Conservation (phyloP, 75 land plant species). For the Pinus taeda region DNA sequence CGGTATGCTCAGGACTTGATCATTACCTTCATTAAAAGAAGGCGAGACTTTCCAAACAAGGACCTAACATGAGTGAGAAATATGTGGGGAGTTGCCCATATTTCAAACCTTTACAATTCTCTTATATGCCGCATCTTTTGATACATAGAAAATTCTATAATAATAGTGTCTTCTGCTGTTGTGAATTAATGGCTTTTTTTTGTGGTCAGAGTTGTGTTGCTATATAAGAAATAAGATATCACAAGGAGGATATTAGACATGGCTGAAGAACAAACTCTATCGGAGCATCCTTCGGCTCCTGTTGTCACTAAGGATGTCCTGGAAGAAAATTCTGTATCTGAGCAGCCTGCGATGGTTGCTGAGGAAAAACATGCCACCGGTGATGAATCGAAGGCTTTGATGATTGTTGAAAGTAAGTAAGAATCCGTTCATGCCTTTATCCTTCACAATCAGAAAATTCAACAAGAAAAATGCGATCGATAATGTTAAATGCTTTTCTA, state of each 20-base stretch:
- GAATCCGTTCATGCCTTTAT: background rate
- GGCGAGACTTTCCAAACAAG: too few relatives aligned
- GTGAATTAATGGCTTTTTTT: background rate
- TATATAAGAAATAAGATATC: background rate
- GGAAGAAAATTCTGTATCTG: background rate
- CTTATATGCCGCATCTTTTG: too few relatives aligned
- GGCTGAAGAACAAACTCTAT: slow-evolving; percentile 1
- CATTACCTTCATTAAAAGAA: too few relatives aligned
- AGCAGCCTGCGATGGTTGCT: background rate
- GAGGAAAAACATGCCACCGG: background rate
- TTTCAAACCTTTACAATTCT: too few relatives aligned
- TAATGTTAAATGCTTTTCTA: background rate
- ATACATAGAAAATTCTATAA: too few relatives aligned
- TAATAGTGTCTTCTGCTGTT: too few relatives aligned
- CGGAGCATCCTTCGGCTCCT: background rate
- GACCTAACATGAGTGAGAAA: too few relatives aligned
- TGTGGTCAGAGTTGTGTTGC: background rate
- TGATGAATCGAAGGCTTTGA: slow-evolving; percentile 10
- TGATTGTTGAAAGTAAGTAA: background rate
- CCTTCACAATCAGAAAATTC: background rate
- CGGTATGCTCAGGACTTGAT: too few relatives aligned
- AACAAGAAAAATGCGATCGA: background rate
- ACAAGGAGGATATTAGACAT: background rate
- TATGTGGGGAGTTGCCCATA: too few relatives aligned
- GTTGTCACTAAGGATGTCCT: background rate